These are phyloP conservation scores for Teratosphaeria pseudoeucalypti DNA, from an alignment of 2,329 filamentous ascomycete species.

Conservation along the genomic window DNA sequence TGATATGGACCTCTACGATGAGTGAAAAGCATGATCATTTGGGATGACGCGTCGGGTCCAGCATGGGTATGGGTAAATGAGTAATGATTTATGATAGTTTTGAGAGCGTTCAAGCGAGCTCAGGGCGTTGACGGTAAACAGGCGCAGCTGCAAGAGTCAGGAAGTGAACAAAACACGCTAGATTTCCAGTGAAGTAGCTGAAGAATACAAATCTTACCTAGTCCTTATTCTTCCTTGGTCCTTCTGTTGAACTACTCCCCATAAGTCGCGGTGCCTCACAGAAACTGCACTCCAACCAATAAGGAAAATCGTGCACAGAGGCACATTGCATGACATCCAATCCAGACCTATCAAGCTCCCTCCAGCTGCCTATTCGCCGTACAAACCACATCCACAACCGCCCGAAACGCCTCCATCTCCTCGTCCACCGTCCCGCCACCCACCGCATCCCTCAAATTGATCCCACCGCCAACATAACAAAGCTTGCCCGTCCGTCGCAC, in stretches of 20 bases:
- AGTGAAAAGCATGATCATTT: conserved; percentile 11
- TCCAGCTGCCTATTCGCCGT: conserved; percentile 34
- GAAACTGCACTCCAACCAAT: too few relatives aligned
- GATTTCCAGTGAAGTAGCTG: neutral
- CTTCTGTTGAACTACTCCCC: too few relatives aligned
- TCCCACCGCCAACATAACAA: conserved; percentile 84
- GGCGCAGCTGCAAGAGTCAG: neutral
- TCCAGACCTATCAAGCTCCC: neutral
- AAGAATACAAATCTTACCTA: neutral
- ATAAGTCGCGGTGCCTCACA: too few relatives aligned
- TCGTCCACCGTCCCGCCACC: conserved; percentile 79
- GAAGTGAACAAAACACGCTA: neutral
- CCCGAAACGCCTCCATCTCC: conserved; percentile 80
- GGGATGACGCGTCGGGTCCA: neutral
- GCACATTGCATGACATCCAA: neutral
- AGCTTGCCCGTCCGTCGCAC: conserved; percentile 62
- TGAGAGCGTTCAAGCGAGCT: neutral
- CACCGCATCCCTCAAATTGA: conserved; percentile 62
- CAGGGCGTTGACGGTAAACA: neutral
- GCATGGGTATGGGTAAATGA: neutral
- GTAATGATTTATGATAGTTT: neutral
- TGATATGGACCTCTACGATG: conserved; percentile 56
- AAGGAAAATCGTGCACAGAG: too few relatives aligned
- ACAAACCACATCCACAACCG: conserved; percentile 60
- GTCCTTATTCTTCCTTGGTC: neutral